phyloP scores from a whole-genome alignment of 768 basidiomycete genomes.

The Hygrophorus russula region DNA sequence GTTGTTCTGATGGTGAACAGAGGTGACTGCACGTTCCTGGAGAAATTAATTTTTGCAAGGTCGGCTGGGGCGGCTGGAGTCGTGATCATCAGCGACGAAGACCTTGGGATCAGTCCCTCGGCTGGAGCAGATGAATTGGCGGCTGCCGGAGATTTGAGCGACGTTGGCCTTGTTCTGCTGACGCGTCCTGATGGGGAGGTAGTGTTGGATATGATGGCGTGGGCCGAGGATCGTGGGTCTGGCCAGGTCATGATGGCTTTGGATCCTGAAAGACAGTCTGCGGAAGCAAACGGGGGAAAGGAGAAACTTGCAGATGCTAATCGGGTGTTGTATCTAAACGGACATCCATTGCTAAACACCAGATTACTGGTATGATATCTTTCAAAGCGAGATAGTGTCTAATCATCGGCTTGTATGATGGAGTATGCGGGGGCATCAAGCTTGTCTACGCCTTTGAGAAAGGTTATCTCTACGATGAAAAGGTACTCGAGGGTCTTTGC shows the following conservation, averaged over 20 bases:
- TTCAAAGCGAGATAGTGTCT: conserved; percentile 10
- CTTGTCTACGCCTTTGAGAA: conserved; percentile 64
- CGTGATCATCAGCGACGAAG: conserved; percentile 60
- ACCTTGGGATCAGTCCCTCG: conserved; percentile 53
- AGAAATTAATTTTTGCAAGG: conserved; percentile 66
- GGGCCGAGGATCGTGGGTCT: conserved; percentile 31
- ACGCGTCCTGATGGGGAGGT: conserved; percentile 37
- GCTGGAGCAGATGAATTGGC: conserved; percentile 44
- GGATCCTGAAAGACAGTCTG: conserved; percentile 22
- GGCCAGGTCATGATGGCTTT: conserved; percentile 43
- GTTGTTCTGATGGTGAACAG: conserved; percentile 55
- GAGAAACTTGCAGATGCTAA: conserved; percentile 22
- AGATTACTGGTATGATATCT: conserved; percentile 43
- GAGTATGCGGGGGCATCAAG: conserved; percentile 86
- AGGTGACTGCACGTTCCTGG: conserved; percentile 81
- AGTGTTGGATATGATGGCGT: conserved; percentile 44
- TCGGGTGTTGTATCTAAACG: conserved; percentile 65
- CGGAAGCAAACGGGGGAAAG: conserved; percentile 14
- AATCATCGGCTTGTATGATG: conserved; percentile 70
- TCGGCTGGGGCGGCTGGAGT: conserved; percentile 68
- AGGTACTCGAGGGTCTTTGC: conserved; percentile 86
- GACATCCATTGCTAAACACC: conserved; percentile 67
- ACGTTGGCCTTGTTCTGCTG: conserved; percentile 51
- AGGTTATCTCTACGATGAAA: conserved; percentile 80
- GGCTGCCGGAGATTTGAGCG: conserved; percentile 45